These are phyloP conservation scores for Blumeria hordei DNA, from an alignment of 2,329 filamentous ascomycete species.

Conservation along the genomic window DNA sequence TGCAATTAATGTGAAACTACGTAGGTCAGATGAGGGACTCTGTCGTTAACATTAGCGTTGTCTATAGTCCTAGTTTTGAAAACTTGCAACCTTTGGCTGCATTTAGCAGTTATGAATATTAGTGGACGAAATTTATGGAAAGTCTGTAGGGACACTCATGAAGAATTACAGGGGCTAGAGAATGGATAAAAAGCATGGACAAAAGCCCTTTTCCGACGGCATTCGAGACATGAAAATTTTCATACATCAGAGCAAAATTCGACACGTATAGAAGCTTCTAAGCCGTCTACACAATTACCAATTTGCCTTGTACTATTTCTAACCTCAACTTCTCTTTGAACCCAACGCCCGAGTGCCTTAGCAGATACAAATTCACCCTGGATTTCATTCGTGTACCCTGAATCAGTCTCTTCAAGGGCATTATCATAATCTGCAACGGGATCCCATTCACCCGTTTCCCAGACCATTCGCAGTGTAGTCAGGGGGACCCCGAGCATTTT, in stretches of 20 bases:
- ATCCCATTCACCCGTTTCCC: slow-evolving; percentile 84
- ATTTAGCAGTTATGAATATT: too few species aligned
- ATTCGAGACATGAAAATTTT: too few species aligned
- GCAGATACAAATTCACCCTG: slow-evolving; percentile 3
- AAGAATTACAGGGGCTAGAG: too few species aligned
- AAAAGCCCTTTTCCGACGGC: too few species aligned
- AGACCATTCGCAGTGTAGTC: slow-evolving; percentile 41
- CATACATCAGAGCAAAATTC: slow-evolving; percentile 18
- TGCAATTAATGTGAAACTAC: too few species aligned
- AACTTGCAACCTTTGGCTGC: too few species aligned
- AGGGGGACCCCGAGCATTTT: slow-evolving; percentile 43
- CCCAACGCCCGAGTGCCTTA: slow-evolving; percentile 29
- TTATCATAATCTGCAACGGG: slow-evolving; percentile 40
- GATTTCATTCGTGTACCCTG: slow-evolving; percentile 4
- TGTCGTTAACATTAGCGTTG: too few species aligned
- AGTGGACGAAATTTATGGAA: too few species aligned
- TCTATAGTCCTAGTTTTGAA: too few species aligned
- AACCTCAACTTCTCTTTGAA: slow-evolving; percentile 59
- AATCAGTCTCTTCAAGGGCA: slow-evolving; percentile 24
- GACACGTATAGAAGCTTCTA: slow-evolving; percentile 46
- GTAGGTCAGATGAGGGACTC: too few species aligned
- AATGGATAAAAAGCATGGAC: too few species aligned
- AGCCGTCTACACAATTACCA: slow-evolving; percentile 59
- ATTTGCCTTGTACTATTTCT: slow-evolving; percentile 57
- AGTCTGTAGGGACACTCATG: too few species aligned